These are phyloP conservation scores for Sclerotinia minor DNA, from an alignment of 2,329 filamentous ascomycete species.

Conservation along the genomic window DNA sequence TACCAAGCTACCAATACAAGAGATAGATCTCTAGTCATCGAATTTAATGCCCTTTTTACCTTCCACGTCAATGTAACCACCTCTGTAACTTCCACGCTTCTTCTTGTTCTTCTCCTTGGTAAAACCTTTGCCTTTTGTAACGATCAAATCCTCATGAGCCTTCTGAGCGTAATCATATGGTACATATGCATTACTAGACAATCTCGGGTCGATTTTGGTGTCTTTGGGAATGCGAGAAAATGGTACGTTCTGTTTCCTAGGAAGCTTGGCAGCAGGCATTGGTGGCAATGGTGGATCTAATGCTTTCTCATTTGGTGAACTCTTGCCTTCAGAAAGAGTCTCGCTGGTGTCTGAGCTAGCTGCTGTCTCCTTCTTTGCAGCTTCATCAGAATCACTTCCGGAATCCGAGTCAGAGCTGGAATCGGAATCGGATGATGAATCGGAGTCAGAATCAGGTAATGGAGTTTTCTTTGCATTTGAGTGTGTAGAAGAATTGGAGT, in stretches of 20 bases:
- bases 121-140: slow-evolving; percentile 94
- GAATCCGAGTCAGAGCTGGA: slow-evolving; percentile 40
- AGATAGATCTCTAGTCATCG: slow-evolving; percentile 64
- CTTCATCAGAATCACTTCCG: slow-evolving; percentile 47
- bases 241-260: slow-evolving; percentile 61
- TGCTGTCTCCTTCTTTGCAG: slow-evolving; percentile 45
- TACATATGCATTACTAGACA: slow-evolving; percentile 78
- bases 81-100: slow-evolving; percentile 86
- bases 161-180: slow-evolving; percentile 85
- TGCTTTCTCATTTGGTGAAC: slow-evolving; percentile 30
- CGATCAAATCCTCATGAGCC: slow-evolving; percentile 82
- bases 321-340: slow-evolving; percentile 38
- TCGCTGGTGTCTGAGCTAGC: slow-evolving; percentile 40
- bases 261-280: slow-evolving; percentile 39
- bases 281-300: slow-evolving; percentile 42
- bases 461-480: slow-evolving; percentile 38
- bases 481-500: slow-evolving; percentile 36
- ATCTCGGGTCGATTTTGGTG: slow-evolving; percentile 65
- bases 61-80: slow-evolving; percentile 80
- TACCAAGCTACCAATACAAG: slow-evolving; percentile 5
- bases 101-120: slow-evolving; percentile 99
- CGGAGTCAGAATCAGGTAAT: slow-evolving; percentile 38
- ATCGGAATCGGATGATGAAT: slow-evolving; percentile 44
- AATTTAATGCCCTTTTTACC: slow-evolving; percentile 91
- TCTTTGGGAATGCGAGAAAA: slow-evolving; percentile 77